Conservation (phyloP, 78 protist species). For the Speleostelium caveatum region DNA sequence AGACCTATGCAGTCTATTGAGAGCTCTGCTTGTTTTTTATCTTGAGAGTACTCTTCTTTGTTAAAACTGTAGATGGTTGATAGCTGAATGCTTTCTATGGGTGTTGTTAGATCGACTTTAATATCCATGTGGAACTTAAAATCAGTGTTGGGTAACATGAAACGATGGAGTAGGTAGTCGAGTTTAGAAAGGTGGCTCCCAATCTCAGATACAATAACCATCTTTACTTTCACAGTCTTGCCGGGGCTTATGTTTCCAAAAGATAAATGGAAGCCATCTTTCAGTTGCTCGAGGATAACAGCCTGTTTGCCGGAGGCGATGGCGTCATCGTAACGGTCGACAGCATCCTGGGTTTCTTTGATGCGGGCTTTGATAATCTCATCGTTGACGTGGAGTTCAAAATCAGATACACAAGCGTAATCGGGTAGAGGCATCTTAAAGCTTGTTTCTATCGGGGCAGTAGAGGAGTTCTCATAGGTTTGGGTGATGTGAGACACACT, state of each 20-base stretch:
- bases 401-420: too few relatives aligned
- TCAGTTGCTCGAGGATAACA: neutral
- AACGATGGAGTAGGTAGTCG: neutral
- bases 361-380: too few relatives aligned
- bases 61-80: neutral
- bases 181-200: neutral
- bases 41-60: neutral
- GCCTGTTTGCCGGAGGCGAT: constrained; percentile 25
- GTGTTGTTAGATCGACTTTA: neutral
- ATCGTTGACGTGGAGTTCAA: too few relatives aligned
- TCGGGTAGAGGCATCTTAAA: too few relatives aligned
- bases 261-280: neutral
- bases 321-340: constrained; percentile 1
- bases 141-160: neutral
- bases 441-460: too few relatives aligned
- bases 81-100: neutral
- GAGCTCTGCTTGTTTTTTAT: neutral
- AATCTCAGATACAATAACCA: constrained; percentile 11
- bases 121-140: neutral
- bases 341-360: constrained; percentile 10
- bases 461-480: too few relatives aligned
- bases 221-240: neutral
- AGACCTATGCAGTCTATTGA: neutral
- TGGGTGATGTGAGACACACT: too few relatives aligned
- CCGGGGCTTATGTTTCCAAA: constrained; percentile 2